These are phyloP conservation scores for Phytophthora vignae DNA, from an alignment of 352 stramenopile genomes.

Conservation along the genomic window DNA sequence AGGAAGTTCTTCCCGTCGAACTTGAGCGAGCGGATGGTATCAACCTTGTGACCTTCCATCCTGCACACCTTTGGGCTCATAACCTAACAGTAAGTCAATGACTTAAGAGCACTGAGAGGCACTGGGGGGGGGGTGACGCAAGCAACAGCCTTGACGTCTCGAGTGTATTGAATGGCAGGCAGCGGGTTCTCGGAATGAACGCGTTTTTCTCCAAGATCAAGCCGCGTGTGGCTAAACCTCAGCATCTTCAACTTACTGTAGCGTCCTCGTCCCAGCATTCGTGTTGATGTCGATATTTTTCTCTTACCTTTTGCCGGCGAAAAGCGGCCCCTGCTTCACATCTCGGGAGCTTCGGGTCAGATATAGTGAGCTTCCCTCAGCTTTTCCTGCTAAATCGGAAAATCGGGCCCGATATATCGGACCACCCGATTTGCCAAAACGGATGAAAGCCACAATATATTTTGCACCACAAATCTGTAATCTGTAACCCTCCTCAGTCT, in stretches of 20 bases:
- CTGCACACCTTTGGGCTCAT: conserved; percentile 17
- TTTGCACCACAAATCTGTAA: too few relatives aligned
- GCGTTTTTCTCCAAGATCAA: not conserved
- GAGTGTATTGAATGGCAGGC: not conserved
- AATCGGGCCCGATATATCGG: too few relatives aligned
- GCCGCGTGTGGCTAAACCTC: not conserved
- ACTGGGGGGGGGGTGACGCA: not conserved
- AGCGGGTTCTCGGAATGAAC: not conserved
- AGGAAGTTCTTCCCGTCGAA: conserved; percentile 24
- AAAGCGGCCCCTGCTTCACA: too few relatives aligned
- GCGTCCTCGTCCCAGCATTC: not conserved
- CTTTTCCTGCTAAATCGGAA: too few relatives aligned
- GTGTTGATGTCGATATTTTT: not conserved
- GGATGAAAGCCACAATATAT: too few relatives aligned
- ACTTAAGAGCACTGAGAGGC: not conserved
- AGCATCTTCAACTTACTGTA: not conserved
- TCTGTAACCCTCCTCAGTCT: too few relatives aligned
- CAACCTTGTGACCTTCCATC: not conserved
- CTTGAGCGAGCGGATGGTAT: conserved; percentile 9
- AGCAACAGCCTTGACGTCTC: not conserved
- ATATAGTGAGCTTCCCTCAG: too few relatives aligned
- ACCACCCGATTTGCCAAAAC: too few relatives aligned
- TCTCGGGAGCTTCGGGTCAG: too few relatives aligned
- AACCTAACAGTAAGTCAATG: not conserved
- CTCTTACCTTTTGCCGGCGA: too few relatives aligned